phyloP scores from a whole-genome alignment of 23 red algal genomes.

The Gracilariopsis chorda region DNA sequence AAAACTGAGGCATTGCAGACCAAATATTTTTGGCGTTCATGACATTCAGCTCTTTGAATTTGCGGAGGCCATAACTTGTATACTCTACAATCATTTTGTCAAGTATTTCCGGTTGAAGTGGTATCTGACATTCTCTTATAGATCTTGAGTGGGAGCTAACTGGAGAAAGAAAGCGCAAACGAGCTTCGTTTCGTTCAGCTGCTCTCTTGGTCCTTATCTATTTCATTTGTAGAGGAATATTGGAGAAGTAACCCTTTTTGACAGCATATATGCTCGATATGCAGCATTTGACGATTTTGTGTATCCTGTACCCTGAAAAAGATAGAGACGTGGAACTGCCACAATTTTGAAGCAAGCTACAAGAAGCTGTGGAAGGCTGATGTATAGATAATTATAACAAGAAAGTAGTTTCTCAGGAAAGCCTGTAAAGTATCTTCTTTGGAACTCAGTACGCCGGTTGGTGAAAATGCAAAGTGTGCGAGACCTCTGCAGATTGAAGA shows the following conservation, averaged over 20 bases:
- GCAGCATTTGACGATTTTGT: not conserved
- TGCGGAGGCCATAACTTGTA: too few relatives aligned
- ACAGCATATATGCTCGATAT: not conserved
- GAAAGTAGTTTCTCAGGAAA: not conserved
- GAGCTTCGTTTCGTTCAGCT: not conserved
- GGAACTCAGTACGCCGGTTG: not conserved
- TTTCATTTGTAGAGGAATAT: not conserved
- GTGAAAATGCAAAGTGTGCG: not conserved
- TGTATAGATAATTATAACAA: not conserved
- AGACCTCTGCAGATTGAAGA: not conserved
- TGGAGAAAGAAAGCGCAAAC: not conserved
- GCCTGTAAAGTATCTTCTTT: not conserved
- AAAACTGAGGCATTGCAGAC: too few relatives aligned
- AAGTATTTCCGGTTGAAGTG: not conserved
- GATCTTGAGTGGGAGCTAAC: not conserved
- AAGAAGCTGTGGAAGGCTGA: not conserved
- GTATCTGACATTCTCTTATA: not conserved
- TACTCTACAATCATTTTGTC: not conserved
- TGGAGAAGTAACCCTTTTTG: not conserved
- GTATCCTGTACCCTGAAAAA: not conserved
- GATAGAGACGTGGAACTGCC: not conserved
- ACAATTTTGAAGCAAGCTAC: not conserved
- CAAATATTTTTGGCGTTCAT: too few relatives aligned
- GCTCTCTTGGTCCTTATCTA: too few relatives aligned
- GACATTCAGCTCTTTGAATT: too few relatives aligned